Evolutionary conservation across 495 filamentous ascomycete species (phyloP).

Genomic region (Physcia stellaris): DNA sequence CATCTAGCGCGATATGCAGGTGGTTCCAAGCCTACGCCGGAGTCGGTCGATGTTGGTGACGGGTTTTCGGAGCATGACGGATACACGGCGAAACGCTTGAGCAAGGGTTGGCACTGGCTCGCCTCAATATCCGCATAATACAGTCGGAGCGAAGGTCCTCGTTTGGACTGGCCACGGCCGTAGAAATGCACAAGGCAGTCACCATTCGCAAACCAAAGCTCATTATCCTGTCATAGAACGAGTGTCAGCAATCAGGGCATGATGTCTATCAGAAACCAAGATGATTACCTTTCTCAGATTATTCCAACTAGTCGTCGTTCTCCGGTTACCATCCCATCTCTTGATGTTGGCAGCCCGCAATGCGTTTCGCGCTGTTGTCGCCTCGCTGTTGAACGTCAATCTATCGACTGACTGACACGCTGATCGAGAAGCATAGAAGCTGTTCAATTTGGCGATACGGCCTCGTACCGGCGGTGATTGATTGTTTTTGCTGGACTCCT

Average conservation of each 20-base stretch:
- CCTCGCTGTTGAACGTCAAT: too few relatives aligned
- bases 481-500: too few relatives aligned
- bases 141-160: slow-evolving; percentile 47
- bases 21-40: too few relatives aligned
- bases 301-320: slow-evolving; percentile 36
- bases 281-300: slow-evolving; percentile 33
- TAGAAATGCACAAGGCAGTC: slow-evolving; percentile 53
- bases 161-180: slow-evolving; percentile 39
- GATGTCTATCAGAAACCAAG: too few relatives aligned
- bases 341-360: slow-evolving; percentile 19
- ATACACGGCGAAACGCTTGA: slow-evolving; percentile 32
- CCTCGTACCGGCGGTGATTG: too few relatives aligned
- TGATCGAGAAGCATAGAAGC: too few relatives aligned
- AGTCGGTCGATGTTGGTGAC: slow-evolving; percentile 4
- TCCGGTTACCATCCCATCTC: slow-evolving; percentile 44
- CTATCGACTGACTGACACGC: too few relatives aligned
- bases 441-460: too few relatives aligned
- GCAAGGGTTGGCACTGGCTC: slow-evolving; percentile 36
- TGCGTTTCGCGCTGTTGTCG: too few relatives aligned
- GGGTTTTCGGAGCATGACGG: slow-evolving; percentile 13
- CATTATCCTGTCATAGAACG: slow-evolving; percentile 37
- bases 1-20: slow-evolving; percentile 16
- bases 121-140: slow-evolving; percentile 34
- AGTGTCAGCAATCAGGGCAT: too few relatives aligned
- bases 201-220: slow-evolving; percentile 48